Base-by-base conservation (phyloP, 148 eudicot species). In the Rheum nobile region DNA sequence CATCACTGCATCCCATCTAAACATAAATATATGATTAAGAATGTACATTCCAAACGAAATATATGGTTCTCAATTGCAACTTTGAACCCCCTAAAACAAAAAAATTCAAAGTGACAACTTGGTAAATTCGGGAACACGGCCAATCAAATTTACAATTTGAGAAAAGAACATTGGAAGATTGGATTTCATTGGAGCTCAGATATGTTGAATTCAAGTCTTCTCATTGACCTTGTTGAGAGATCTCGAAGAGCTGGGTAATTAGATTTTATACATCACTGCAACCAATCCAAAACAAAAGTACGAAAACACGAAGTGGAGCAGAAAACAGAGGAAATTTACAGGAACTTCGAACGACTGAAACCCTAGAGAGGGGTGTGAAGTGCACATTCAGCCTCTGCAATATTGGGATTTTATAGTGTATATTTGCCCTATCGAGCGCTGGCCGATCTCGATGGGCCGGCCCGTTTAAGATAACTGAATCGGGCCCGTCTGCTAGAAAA, bases 161-260 rank as follows among this genome's bases (percentile, higher is more conserved):
- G 4, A 48, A 19, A n/a, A 48, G 17, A 48, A 16, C 3, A 12
- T 0, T 14, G 11, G 11, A 14, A 44, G 12, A 44, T 10, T 16
- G 22, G n/a, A 17, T 48, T 48, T 16, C 43, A 55, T 24, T 9
- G 65, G 65, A 8, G 65, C 65, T 55, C 65, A 55, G 65, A 55
- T 1, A 22, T 55, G 65, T 55, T 55, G 32, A 22, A 55, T 16
- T 2, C 55, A 24, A n/a, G 32, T 24, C 65, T 55, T 55, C 65
- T 55, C 65, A 55, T 55, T 55, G 31, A 55, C 2, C 65, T 24
- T 24, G 61, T 24, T 48, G 3, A 48, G 8, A 55, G 65, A 55
- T 24, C 65, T 55, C 65, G 65, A 55, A 55, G 65, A 55, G 65
- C 65, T 55, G 65, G 65, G 65, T 55, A 22, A 55, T 55, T 55